phyloP scores from a whole-genome alignment of 1,284 basidiomycete genomes.

The Papiliotrema flavescens region DNA sequence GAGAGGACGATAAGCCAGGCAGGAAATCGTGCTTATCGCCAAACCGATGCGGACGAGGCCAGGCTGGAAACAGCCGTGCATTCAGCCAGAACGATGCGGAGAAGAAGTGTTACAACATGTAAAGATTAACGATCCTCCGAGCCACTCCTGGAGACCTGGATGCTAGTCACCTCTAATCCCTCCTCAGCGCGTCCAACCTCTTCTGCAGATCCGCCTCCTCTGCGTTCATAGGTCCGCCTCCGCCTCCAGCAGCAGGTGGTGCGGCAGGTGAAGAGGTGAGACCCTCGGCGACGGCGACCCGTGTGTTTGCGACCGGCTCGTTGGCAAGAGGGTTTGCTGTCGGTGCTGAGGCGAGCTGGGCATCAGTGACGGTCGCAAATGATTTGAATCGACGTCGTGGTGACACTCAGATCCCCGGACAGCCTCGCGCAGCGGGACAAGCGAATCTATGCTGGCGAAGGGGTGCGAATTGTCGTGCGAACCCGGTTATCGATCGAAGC shows the following conservation, averaged over 20 bases:
- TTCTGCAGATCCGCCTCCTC: constrained; percentile 89
- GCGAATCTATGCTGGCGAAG: no score
- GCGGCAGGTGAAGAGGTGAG: constrained; percentile 56
- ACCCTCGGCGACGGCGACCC: constrained; percentile 68
- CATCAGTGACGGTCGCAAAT: background rate
- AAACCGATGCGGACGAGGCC: no score
- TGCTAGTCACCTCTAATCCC: constrained; percentile 34
- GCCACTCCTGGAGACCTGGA: background rate
- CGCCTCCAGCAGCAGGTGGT: constrained; percentile 44
- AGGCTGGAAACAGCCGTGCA: no score
- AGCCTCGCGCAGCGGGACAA: no score
- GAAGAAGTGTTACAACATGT: no score
- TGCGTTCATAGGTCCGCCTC: constrained; percentile 54
- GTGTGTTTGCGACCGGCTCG: constrained; percentile 61
- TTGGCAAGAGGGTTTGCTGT: constrained; percentile 61
- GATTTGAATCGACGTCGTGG: background rate
- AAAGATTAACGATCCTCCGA: no score
- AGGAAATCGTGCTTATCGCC: no score
- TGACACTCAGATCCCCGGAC: background rate
- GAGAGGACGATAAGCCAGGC: no score
- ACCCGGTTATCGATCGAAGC: no score
- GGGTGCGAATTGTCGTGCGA: no score
- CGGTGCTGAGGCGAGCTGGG: constrained; percentile 73
- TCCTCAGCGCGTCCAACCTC: constrained; percentile 72
- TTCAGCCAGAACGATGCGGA: no score